Base-by-base conservation (phyloP, 1,284 basidiomycete genomes). In the Apiotrichum sp. region DNA sequence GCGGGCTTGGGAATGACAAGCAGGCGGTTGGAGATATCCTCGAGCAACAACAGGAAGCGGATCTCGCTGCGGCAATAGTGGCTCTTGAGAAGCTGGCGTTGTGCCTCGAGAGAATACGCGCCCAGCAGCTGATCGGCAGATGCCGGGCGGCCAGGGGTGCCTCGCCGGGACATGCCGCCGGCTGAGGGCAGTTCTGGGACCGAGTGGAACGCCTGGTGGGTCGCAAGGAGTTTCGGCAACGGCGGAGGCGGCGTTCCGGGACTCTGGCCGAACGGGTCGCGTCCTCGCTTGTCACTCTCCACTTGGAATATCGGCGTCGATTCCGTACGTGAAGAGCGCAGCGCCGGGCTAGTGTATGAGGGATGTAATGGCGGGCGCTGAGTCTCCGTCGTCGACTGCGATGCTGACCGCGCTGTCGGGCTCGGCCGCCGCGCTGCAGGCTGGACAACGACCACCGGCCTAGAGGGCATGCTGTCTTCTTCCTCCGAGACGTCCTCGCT, bases 31-130 rank as follows among this genome's bases (percentile, higher is more conserved):
- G 88, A 92, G 65, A 98, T 96, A 70, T 88, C 89, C 75, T 98
- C 93, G 52, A 99, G 80, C 6, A 85, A 82, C 40, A 93, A 82
- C 38, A 98, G 77, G 72, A 98, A 95, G 76, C 90, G 84, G 55
- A 92, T 89, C 84, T 93, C 92, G 46, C 88, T 92, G 41, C 89
- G 85, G 77, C 88, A 95, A 73, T 93, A 97, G 72, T 96, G 88
- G 50, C 86, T 84, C 56, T 88, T 82, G 10, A 97, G 78, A 14
- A 96, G 80, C 59, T 87, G 81, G 31, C 80, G 77, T 72, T 92
- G 87, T 22, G 86, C 81, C 49, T 80, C 76, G 16, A 78, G 58
- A 66, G 86, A 86, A 67, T 92, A 93, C 57, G 80, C 82, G 79
- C 83, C 58, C 22, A 76, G 61, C 6, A 76, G 65, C 33, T 61